These are phyloP conservation scores for Colletotrichum brevisporum DNA, from an alignment of 2,329 filamentous ascomycete genomes.

Conservation along the genomic window DNA sequence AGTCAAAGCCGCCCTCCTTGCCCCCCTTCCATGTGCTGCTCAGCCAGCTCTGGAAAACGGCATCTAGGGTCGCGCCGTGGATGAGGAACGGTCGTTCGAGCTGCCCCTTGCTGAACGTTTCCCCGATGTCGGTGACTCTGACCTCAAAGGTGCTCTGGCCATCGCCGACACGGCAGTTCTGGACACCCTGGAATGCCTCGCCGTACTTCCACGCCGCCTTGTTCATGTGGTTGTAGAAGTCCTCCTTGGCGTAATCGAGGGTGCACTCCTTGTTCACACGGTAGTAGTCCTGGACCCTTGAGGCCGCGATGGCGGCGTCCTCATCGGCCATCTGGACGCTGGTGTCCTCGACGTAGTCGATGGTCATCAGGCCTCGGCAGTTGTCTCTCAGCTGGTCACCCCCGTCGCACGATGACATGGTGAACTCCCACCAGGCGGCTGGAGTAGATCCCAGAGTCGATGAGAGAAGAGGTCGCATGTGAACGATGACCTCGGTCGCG, in stretches of 20 bases:
- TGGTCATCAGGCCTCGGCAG: conserved; percentile 21
- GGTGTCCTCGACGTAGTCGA: conserved; percentile 17
- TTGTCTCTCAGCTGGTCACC: conserved; percentile 11
- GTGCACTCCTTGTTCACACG: not conserved
- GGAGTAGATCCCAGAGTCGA: conserved; percentile 13
- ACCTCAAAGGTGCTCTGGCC: conserved; percentile 6
- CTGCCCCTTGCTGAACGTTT: conserved; percentile 11
- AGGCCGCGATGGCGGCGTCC: not conserved
- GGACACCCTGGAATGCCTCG: conserved; percentile 5
- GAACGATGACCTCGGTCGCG: conserved; percentile 35
- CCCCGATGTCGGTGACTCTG: not conserved
- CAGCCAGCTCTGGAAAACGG: conserved; percentile 1
- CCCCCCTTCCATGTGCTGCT: not conserved
- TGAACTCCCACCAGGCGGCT: conserved; percentile 26
- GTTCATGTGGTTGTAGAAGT: conserved; percentile 10
- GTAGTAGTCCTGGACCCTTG: conserved; percentile 1
- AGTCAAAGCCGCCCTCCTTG: not conserved
- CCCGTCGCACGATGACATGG: conserved; percentile 14
- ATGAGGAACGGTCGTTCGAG: conserved; percentile 6
- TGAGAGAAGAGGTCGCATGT: conserved; percentile 17
- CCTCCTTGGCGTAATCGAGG: not conserved
- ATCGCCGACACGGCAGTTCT: conserved; percentile 5
- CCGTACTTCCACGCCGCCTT: conserved; percentile 3
- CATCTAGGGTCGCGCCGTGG: conserved; percentile 3
- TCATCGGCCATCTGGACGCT: conserved; percentile 16